Base-by-base conservation (phyloP, 108 stramenopile genomes). In the Conticribra guillardii region DNA sequence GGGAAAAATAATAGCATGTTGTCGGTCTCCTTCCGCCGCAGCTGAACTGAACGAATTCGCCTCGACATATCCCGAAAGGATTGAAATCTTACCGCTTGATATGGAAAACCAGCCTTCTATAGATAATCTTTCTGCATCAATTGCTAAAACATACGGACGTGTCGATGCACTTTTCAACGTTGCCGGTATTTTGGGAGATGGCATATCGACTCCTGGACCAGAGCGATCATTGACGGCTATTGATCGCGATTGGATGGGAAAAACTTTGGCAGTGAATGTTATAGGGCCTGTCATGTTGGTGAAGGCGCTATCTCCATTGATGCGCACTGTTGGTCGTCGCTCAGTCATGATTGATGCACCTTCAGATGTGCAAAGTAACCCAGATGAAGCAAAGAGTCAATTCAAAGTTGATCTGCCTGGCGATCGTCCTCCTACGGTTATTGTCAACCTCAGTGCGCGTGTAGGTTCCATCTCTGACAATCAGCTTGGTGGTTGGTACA, bases 391-490 rank as follows among this genome's bases (percentile, higher is more conserved):
- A 31, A 21, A 11, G 27, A 32, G 29, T 18, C 22, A 45, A 49
- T 3, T 63, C 28, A 37, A 56, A 19, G 58, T 78, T 7, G 22
- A 37, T 30, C 54, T 56, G 22, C 73, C 74, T 22, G 29, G 14
- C 16, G 33, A 34, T 16, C 79, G 85, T 47, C 61, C 84, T 8
- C 57, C 54, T 23, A 64, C 89, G 9, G 67, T 96, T 15, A 81
- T 97, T 55, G 92, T 81, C 22, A 96, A 91, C 71, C 51, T 96
- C 4, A 89, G 89, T 65, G 97, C 97, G 1, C 85, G 96, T 23
- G 96, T 96, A 3, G 97, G 96, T 18, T 92, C 90, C 37, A 96
- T 97, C 27, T 80, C 85, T 0, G 97, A 98, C 67, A 97, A 97
- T 81, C 54, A 67, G 23, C 58, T 96, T 23, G 97, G 97, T 11